phyloP scores from a whole-genome alignment of 768 basidiomycete species.

The Leccinellum albellum region DNA sequence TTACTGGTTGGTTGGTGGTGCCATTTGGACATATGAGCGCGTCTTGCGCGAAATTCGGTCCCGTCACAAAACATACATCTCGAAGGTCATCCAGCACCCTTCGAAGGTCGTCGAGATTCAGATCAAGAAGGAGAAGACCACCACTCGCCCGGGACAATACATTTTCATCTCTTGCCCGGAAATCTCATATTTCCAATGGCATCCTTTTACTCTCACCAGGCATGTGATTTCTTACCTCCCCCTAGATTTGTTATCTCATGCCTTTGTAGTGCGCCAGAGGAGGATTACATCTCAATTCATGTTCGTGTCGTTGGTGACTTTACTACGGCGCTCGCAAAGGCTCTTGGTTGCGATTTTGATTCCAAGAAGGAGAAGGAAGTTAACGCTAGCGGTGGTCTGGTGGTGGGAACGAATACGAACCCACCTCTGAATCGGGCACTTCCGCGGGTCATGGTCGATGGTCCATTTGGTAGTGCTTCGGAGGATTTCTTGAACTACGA shows the following conservation, averaged over 20 bases:
- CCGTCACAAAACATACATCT: constrained; percentile 87
- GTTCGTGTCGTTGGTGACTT: constrained; percentile 92
- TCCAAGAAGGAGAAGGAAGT: constrained; percentile 46
- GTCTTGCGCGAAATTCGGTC: constrained; percentile 89
- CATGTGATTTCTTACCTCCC: constrained; percentile 1
- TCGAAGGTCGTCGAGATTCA: constrained; percentile 93
- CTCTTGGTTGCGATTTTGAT: constrained; percentile 81
- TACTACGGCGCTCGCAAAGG: constrained; percentile 74
- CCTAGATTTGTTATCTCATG: not conserved
- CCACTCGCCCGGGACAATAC: constrained; percentile 83
- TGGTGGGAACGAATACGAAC: constrained; percentile 54
- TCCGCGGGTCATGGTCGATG: constrained; percentile 94
- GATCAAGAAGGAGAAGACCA: constrained; percentile 94
- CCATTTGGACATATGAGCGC: constrained; percentile 84
- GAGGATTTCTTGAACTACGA: constrained; percentile 92
- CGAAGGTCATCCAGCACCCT: constrained; percentile 93
- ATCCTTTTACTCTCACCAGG: constrained; percentile 93
- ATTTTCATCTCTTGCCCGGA: constrained; percentile 91
- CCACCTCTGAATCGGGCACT: constrained; percentile 68
- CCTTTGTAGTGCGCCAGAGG: constrained; percentile 74
- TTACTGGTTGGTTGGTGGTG: constrained; percentile 86
- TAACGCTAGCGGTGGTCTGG: constrained; percentile 48
- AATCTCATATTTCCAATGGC: constrained; percentile 94
- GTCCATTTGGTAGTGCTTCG: constrained; percentile 88
- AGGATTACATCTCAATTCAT: constrained; percentile 92